These are phyloP conservation scores for Neurospora africana DNA, from an alignment of 495 filamentous ascomycete species.

Conservation along the genomic window DNA sequence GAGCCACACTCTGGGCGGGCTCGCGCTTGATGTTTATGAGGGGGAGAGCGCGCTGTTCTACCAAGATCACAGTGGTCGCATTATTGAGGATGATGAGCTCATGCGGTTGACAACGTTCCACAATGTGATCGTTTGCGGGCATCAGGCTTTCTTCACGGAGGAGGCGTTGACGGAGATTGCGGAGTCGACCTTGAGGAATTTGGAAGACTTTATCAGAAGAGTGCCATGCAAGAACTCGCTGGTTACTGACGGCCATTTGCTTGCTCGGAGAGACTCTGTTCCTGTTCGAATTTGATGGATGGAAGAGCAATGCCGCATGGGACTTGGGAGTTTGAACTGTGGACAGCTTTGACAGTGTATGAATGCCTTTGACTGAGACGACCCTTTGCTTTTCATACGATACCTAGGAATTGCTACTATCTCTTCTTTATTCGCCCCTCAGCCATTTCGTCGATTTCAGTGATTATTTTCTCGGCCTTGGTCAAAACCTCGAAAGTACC, in stretches of 20 bases:
- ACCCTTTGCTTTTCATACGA: background rate
- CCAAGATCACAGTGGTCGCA: constrained; percentile 52
- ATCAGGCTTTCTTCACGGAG: constrained; percentile 61
- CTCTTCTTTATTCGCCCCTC: background rate
- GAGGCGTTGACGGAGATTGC: constrained; percentile 58
- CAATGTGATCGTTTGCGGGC: constrained; percentile 57
- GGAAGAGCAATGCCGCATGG: background rate
- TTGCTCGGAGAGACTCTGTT: constrained; percentile 8
- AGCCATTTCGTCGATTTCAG: too few species aligned
- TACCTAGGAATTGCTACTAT: background rate
- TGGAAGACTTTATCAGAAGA: constrained; percentile 26
- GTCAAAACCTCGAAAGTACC: background rate
- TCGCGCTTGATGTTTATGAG: constrained; percentile 52
- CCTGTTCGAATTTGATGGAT: constrained; percentile 17
- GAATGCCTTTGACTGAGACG: background rate
- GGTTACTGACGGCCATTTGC: constrained; percentile 13
- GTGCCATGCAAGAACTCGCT: constrained; percentile 30
- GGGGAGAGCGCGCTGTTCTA: constrained; percentile 49
- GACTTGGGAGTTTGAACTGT: background rate
- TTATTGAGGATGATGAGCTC: constrained; percentile 59
- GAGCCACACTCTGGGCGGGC: constrained; percentile 38
- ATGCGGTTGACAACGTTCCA: constrained; percentile 62
- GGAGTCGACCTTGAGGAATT: constrained; percentile 47
- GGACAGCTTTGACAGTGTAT: background rate
- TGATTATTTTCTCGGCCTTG: background rate